These are phyloP conservation scores for Umbellularia californica DNA, from an alignment of 164 flowering plant species.

Conservation along the genomic window DNA sequence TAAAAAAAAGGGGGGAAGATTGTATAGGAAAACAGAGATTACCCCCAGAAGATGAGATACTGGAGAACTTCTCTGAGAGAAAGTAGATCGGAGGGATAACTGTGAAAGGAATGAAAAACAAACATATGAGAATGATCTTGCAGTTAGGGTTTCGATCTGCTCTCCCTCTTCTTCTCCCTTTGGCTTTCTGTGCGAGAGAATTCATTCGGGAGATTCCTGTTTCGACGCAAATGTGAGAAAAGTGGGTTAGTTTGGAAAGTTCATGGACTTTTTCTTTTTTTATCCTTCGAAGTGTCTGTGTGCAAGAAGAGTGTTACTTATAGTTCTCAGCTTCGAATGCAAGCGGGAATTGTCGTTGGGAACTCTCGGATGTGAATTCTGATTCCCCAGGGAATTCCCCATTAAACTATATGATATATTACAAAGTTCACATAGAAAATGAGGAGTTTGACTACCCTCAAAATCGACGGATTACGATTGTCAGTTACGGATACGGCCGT, in stretches of 20 bases:
- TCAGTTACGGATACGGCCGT: no score
- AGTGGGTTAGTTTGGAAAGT: neutral
- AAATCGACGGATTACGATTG: no score
- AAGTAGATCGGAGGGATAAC: constrained; percentile 61
- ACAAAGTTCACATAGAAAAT: no score
- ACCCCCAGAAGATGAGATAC: constrained; percentile 30
- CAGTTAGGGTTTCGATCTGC: constrained; percentile 1
- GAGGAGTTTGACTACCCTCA: no score
- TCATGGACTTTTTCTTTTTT: neutral
- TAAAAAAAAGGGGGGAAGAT: neutral
- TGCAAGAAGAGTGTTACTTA: neutral
- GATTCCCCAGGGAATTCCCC: no score
- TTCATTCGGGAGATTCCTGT: neutral
- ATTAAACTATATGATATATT: no score
- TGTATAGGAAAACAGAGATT: neutral
- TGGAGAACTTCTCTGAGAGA: constrained; percentile 42
- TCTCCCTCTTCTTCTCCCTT: neutral
- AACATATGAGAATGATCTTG: constrained; percentile 19
- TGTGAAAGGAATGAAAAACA: constrained; percentile 3
- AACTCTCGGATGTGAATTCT: no score
- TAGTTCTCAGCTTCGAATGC: no score
- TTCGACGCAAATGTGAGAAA: neutral
- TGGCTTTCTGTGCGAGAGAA: neutral
- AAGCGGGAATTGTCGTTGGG: neutral
- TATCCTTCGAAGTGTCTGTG: neutral